phyloP scores from a whole-genome alignment of 805 yeast genomes.

The Cephaloascus albidus region DNA sequence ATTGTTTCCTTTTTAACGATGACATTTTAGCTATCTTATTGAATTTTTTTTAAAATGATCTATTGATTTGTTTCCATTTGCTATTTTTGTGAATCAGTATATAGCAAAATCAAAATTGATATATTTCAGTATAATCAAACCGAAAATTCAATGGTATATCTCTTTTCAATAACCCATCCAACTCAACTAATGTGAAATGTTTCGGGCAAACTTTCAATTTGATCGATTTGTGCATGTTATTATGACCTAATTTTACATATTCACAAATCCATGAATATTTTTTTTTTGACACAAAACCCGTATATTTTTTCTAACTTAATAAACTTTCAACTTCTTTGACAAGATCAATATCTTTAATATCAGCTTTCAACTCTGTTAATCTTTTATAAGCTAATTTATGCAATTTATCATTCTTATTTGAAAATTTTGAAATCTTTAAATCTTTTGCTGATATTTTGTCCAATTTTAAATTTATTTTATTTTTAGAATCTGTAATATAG shows the following conservation, averaged over 20 bases:
- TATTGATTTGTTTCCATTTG: too few species aligned
- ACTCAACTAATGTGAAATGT: not conserved
- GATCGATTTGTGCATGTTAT: not conserved
- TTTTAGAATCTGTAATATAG: conserved; percentile 14
- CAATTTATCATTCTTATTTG: conserved; percentile 17
- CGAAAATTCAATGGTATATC: too few species aligned
- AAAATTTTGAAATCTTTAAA: conserved; percentile 3
- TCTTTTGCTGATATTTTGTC: not conserved
- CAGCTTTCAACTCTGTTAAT: conserved; percentile 20
- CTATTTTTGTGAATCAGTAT: too few species aligned
- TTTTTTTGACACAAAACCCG: not conserved
- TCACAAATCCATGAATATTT: not conserved
- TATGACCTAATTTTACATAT: not conserved
- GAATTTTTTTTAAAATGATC: too few species aligned
- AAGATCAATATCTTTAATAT: conserved; percentile 22
- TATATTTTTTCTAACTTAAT: conserved; percentile 14
- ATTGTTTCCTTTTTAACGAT: too few species aligned
- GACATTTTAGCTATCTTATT: too few species aligned
- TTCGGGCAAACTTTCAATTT: not conserved
- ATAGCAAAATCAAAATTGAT: too few species aligned
- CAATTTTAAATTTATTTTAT: not conserved
- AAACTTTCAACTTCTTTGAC: conserved; percentile 20
- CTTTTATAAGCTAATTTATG: conserved; percentile 22
- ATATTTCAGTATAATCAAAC: too few species aligned
- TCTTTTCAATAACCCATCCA: too few species aligned